Evolutionary conservation across 2,329 filamentous ascomycete species (phyloP).

Genomic region (Ophiobolus disseminans): DNA sequence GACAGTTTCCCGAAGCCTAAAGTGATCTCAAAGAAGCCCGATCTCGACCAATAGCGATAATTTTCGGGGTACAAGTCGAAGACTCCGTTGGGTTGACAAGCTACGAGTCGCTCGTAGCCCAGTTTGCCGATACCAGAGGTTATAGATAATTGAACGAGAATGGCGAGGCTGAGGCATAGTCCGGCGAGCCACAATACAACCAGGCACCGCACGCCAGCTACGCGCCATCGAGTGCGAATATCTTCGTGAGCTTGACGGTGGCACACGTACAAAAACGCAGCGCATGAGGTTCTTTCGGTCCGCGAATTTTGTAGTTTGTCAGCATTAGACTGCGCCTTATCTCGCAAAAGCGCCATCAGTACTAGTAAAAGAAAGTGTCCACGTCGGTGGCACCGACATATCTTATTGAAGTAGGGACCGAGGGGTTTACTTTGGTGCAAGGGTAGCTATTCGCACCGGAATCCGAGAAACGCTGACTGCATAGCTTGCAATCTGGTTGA

Average conservation of each 20-base stretch:
- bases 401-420: too few relatives aligned
- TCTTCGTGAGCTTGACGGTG: neutral
- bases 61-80: conserved; percentile 7
- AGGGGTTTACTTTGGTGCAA: too few relatives aligned
- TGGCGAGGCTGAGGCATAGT: neutral
- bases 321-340: too few relatives aligned
- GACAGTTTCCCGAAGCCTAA: conserved; percentile 17
- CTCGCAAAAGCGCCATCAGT: too few relatives aligned
- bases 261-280: neutral
- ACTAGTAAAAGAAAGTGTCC: too few relatives aligned
- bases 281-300: neutral
- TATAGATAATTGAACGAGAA: neutral
- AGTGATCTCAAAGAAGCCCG: conserved; percentile 30
- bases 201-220: neutral
- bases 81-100: conserved; percentile 16
- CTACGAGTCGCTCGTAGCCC: neutral
- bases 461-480: too few relatives aligned
- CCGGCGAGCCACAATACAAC: neutral
- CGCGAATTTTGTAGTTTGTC: neutral
- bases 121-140: neutral
- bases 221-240: neutral
- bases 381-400: too few relatives aligned
- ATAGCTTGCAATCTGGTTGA: too few relatives aligned
- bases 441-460: too few relatives aligned
- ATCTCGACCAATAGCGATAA: conserved; percentile 19